phyloP scores from a whole-genome alignment of 805 yeast genomes.

The Schizosaccharomyces lindneri region DNA sequence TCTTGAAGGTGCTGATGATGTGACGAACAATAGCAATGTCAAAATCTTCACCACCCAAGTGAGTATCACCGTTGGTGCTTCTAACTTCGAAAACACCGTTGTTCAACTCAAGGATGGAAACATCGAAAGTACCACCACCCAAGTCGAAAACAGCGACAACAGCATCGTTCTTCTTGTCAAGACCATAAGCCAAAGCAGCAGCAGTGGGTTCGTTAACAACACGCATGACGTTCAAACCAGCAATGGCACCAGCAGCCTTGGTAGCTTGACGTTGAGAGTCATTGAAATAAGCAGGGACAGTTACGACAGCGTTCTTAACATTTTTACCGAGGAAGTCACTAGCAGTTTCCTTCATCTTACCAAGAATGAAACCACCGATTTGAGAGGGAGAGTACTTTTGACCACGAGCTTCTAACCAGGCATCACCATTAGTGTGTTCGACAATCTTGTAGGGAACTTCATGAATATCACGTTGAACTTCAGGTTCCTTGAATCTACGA shows the following conservation, averaged over 20 bases:
- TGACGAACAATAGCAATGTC: constrained; percentile 70
- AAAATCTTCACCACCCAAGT: constrained; percentile 81
- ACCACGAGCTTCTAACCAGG: constrained; percentile 84
- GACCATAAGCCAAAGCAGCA: constrained; percentile 85
- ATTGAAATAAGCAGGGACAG: constrained; percentile 76
- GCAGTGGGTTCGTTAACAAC: constrained; percentile 84
- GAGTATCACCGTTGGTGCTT: constrained; percentile 91
- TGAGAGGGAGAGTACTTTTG: constrained; percentile 81
- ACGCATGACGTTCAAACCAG: constrained; percentile 72
- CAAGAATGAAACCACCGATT: constrained; percentile 77
- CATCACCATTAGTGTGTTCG: constrained; percentile 80
- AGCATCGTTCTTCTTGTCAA: constrained; percentile 50
- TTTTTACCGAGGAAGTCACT: constrained; percentile 73
- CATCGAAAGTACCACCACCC: constrained; percentile 98
- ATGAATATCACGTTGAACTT: constrained; percentile 71
- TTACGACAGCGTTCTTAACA: constrained; percentile 71
- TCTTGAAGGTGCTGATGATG: constrained; percentile 55
- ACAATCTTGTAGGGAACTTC: constrained; percentile 80
- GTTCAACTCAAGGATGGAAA: constrained; percentile 85
- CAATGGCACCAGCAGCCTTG: constrained; percentile 92
- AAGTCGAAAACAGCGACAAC: constrained; percentile 89
- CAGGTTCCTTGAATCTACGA: constrained; percentile 67
- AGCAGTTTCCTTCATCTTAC: constrained; percentile 97
- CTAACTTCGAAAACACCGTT: constrained; percentile 95
- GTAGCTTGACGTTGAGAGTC: constrained; percentile 86